Evolutionary conservation across 1,139 yeast species (phyloP), one percentile per base, ranked within the genome.

Genomic region (Citeromyces hawaiiensis): DNA sequence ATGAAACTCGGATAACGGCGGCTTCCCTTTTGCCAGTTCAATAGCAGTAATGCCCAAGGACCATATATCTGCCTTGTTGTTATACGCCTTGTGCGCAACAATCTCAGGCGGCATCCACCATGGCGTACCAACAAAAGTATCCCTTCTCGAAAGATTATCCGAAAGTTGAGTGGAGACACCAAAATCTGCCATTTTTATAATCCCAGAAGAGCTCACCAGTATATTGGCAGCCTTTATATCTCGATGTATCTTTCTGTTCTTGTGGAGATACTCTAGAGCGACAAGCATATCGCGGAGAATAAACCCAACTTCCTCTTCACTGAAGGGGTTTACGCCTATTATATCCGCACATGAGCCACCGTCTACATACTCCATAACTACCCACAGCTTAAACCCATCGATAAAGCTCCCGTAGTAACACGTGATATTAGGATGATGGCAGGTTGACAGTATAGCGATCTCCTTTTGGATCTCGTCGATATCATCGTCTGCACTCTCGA

Each of bases 81-180:
- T 77, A 56, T 93, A 94, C 9, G 91, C 95, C 37, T 82, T 81
- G 54, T 86, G 95, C 50, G 77, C 63, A 36, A 91, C 82, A 2
- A 91, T 94, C 52, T 93, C 99, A 0, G 98, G 98, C 0, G 97
- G 94, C 98, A 93, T 93, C 93, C 97, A 91, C 56, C 88, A 91
- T 1, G 99, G 98, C 0, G 98, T 91, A 0, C 99, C 98, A 7
- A 91, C 98, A 52, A 94, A 91, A 0, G 98, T 91, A 50, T 83
- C 80, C 47, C 95, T 56, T 42, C 77, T 72, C 39, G 81, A 83
- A 56, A 83, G 68, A 57, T 77, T 85, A 51, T 76, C 83, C 25
- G 87, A 82, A 40, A 79, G 70, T 59, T 81, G 96, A 15, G 88
- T 83, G 1, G 96, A 93, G 3, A 91, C 94, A 1, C 98, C 99